Percentiles rank a stretch among this genome's conserved stretches.
These are phyloP conservation scores for Hysterangium stoloniferum DNA, from an alignment of 768 basidiomycete species.

Conservation along the genomic window DNA sequence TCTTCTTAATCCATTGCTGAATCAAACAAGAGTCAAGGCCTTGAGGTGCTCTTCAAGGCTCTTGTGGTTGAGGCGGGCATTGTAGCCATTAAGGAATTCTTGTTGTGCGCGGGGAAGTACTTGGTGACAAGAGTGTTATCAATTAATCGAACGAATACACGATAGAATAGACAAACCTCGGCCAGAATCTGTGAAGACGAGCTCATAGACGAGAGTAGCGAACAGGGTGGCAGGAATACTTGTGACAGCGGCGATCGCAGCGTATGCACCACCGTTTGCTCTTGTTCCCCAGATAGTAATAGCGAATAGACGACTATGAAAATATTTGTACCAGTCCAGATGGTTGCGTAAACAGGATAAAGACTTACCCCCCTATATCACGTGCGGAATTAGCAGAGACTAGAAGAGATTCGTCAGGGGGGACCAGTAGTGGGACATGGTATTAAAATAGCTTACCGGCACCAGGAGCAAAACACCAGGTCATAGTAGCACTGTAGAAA, in stretches of 20 bases:
- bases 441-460: conserved; percentile 31
- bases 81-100: conserved; percentile 13
- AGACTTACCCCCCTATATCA: conserved; percentile 43
- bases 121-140: neutral
- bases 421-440: neutral
- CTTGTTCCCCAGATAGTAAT: conserved; percentile 52
- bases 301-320: conserved; percentile 39
- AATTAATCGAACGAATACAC: neutral
- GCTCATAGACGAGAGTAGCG: conserved; percentile 46
- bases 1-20: too few relatives aligned
- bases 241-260: conserved; percentile 55
- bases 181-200: conserved; percentile 50
- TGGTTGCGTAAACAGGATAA: neutral
- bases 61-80: conserved; percentile 11
- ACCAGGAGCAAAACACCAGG: conserved; percentile 53
- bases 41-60: too few relatives aligned
- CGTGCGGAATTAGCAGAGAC: conserved; percentile 62
- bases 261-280: conserved; percentile 47
- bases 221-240: conserved; percentile 59
- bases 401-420: conserved; percentile 15
- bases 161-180: conserved; percentile 26
- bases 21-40: too few relatives aligned
- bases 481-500: conserved; percentile 28
- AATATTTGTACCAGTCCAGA: neutral
- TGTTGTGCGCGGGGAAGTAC: conserved; percentile 15